phyloP scores from a whole-genome alignment of 2,329 filamentous ascomycete genomes.

The Akanthomyces dipterigenus region DNA sequence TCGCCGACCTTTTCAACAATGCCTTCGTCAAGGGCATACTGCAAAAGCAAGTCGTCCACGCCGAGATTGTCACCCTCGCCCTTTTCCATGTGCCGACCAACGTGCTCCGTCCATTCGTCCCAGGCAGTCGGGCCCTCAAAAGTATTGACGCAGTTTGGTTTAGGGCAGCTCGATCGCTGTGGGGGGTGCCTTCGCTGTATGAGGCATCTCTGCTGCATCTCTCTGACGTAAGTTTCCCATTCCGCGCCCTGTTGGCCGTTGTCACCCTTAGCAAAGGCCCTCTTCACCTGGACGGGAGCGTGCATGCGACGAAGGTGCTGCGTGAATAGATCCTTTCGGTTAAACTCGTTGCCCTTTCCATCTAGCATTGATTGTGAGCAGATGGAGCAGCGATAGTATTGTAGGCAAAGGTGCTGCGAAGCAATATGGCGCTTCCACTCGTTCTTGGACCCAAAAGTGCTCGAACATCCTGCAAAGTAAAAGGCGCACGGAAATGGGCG shows the following conservation, averaged over 20 bases:
- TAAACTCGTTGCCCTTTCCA: conserved; percentile 66
- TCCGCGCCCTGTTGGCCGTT: conserved; percentile 52
- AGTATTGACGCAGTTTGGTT: conserved; percentile 59
- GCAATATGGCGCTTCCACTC: conserved; percentile 96
- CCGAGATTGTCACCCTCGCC: conserved; percentile 51
- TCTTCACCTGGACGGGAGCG: conserved; percentile 58
- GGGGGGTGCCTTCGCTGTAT: conserved; percentile 63
- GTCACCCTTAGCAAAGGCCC: conserved; percentile 46
- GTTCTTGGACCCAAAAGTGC: conserved; percentile 87
- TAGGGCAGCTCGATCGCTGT: conserved; percentile 62
- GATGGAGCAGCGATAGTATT: conserved; percentile 57
- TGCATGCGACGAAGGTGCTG: conserved; percentile 96
- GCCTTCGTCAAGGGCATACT: conserved; percentile 57
- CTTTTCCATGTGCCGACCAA: conserved; percentile 82
- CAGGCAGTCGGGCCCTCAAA: conserved; percentile 72
- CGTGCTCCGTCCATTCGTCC: conserved; percentile 90
- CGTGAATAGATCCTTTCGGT: conserved; percentile 91
- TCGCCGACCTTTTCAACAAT: conserved; percentile 52
- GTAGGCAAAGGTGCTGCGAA: conserved; percentile 75
- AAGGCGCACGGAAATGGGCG: conserved; percentile 81
- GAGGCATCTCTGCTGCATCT: conserved; percentile 69
- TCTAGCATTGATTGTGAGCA: conserved; percentile 49
- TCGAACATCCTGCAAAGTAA: conserved; percentile 72
- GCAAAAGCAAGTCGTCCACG: conserved; percentile 50
- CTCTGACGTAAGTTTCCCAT: conserved; percentile 60